Conservation (phyloP, 345 rosid genomes). For the Pistacia atlantica region DNA sequence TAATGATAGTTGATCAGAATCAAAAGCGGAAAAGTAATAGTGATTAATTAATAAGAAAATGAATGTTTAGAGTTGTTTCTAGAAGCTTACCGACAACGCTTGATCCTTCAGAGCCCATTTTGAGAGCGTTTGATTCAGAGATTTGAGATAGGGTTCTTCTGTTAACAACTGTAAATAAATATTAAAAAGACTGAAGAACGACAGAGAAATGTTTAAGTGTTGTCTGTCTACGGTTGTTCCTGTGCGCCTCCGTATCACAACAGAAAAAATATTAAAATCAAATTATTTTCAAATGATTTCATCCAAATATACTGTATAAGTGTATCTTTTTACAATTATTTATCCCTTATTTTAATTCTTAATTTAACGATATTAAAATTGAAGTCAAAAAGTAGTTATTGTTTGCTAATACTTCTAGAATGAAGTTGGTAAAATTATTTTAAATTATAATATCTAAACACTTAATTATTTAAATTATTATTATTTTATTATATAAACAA, state of each 20-base stretch:
- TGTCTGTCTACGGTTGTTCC: neutral
- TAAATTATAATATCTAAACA: too few relatives aligned
- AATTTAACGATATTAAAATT: too few relatives aligned
- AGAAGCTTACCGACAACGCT: slow-evolving; percentile 47
- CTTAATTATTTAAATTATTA: too few relatives aligned
- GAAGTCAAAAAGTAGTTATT: too few relatives aligned
- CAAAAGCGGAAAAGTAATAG: neutral
- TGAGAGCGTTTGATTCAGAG: neutral
- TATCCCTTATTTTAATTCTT: too few relatives aligned
- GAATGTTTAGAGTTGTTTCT: neutral
- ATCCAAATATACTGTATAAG: too few relatives aligned
- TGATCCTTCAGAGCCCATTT: slow-evolving; percentile 58
- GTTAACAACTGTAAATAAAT: neutral
- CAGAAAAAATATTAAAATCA: too few relatives aligned
- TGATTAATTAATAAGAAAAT: neutral
- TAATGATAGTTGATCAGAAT: neutral
- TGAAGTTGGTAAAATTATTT: too few relatives aligned
- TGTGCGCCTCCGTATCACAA: neutral
- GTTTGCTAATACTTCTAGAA: too few relatives aligned
- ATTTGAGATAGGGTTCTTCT: slow-evolving; percentile 5
- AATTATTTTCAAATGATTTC: too few relatives aligned
- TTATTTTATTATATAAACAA: too few relatives aligned
- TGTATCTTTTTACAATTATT: too few relatives aligned
- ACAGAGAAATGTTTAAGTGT: slow-evolving; percentile 9
- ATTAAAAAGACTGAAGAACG: neutral